Evolutionary conservation across 2,329 filamentous ascomycete genomes (phyloP).

Genomic region (Cadophora gregata): DNA sequence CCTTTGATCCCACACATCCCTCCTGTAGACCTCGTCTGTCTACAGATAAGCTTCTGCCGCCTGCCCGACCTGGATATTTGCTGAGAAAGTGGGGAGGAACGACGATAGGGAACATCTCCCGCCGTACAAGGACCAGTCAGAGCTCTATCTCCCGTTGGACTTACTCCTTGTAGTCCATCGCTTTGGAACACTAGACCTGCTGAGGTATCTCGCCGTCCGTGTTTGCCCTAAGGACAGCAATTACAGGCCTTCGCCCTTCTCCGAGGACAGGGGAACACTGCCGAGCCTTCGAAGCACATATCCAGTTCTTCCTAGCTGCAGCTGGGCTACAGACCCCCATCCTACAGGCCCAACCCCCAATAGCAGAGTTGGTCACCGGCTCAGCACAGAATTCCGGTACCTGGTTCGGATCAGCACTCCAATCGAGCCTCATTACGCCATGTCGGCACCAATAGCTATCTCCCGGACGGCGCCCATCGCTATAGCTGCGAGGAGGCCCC

Average conservation of each 20-base stretch:
- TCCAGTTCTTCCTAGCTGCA: conserved; percentile 36
- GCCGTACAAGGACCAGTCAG: conserved; percentile 28
- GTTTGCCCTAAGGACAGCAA: conserved; percentile 18
- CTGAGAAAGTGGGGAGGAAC: conserved; percentile 32
- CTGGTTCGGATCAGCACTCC: conserved; percentile 30
- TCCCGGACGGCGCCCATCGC: conserved; percentile 68
- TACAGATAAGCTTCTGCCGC: conserved; percentile 20
- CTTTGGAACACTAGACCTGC: conserved; percentile 10
- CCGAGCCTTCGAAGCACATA: conserved; percentile 26
- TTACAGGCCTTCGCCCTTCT: conserved; percentile 35
- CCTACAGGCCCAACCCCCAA: conserved; percentile 35
- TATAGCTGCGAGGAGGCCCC: conserved; percentile 66
- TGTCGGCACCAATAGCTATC: conserved; percentile 56
- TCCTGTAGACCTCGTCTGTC: conserved; percentile 5
- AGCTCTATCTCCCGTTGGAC: conserved; percentile 34
- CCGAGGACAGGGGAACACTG: conserved; percentile 37
- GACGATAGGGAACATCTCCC: conserved; percentile 23
- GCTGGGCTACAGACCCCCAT: conserved; percentile 25
- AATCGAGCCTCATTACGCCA: conserved; percentile 41
- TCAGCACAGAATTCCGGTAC: conserved; percentile 38
- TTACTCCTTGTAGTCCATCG: conserved; percentile 29
- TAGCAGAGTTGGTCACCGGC: conserved; percentile 38
- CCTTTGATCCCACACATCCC: background rate
- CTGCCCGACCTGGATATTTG: conserved; percentile 15
- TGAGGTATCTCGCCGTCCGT: conserved; percentile 11